These are phyloP conservation scores for Epichloe glyceriae DNA, from an alignment of 2,329 filamentous ascomycete genomes.

Conservation along the genomic window DNA sequence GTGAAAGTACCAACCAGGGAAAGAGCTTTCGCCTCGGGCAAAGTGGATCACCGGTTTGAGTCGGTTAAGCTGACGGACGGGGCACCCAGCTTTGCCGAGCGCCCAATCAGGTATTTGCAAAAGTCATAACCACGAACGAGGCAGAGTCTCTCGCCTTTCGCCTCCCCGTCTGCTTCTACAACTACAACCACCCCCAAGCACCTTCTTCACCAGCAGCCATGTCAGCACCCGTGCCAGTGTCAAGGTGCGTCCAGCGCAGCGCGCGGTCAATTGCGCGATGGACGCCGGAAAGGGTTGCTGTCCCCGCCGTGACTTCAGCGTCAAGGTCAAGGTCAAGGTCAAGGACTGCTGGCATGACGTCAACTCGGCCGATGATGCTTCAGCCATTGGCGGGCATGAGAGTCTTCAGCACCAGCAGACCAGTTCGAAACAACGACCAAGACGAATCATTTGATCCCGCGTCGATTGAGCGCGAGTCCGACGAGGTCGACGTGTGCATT, in stretches of 20 bases:
- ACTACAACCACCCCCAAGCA: not conserved
- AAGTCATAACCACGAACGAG: conserved; percentile 1
- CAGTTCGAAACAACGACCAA: conserved; percentile 14
- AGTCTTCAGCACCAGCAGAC: conserved; percentile 23
- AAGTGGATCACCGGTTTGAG: not conserved
- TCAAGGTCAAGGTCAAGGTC: conserved; percentile 12
- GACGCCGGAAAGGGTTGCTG: conserved; percentile 12
- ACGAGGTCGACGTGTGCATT: conserved; percentile 93
- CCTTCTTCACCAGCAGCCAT: conserved; percentile 13
- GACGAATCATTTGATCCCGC: conserved; percentile 50
- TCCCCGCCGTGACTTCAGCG: conserved; percentile 11
- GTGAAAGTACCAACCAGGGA: not conserved
- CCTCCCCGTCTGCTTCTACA: not conserved
- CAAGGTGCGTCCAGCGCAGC: conserved; percentile 26
- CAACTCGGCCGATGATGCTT: conserved; percentile 10
- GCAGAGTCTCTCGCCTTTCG: not conserved
- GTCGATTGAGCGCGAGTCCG: conserved; percentile 70
- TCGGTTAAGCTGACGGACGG: not conserved
- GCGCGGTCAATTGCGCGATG: conserved; percentile 20
- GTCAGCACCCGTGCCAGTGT: conserved; percentile 24
- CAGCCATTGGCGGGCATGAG: conserved; percentile 14
- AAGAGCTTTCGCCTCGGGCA: not conserved
- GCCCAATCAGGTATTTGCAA: conserved; percentile 6
- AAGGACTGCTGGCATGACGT: conserved; percentile 5
- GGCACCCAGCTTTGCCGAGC: not conserved